phyloP scores from a whole-genome alignment of 768 basidiomycete species.

The Imleria badia region DNA sequence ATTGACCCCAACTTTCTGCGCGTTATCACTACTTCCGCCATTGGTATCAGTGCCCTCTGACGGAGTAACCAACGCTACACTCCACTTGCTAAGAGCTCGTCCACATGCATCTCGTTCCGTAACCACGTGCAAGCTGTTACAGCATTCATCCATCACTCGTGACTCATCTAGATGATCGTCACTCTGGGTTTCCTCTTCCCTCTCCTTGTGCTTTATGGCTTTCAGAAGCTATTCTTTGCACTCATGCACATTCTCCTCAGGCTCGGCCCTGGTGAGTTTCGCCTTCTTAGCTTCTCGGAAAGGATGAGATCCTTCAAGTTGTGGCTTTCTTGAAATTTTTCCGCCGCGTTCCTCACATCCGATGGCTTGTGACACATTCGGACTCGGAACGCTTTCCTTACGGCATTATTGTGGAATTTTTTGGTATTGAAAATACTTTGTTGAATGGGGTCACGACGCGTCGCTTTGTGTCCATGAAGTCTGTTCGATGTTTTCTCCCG shows the following conservation, averaged over 20 bases:
- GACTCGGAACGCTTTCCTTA: too few relatives aligned
- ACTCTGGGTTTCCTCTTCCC: constrained; percentile 22
- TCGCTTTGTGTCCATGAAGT: neutral
- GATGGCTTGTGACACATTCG: too few relatives aligned
- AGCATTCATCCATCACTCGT: neutral
- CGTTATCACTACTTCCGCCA: too few relatives aligned
- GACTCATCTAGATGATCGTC: constrained; percentile 22
- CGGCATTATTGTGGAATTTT: too few relatives aligned
- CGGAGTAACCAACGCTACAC: neutral
- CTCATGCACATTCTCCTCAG: constrained; percentile 5
- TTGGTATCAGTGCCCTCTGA: too few relatives aligned
- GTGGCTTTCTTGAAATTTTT: too few relatives aligned
- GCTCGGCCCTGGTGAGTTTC: constrained; percentile 12
- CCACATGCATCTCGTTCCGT: neutral
- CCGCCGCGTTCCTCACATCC: neutral
- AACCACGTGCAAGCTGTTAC: too few relatives aligned
- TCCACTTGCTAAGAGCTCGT: neutral
- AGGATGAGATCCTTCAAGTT: neutral
- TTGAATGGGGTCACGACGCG: neutral
- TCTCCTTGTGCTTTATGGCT: constrained; percentile 18
- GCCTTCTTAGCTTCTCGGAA: neutral
- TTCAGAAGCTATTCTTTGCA: constrained; percentile 11
- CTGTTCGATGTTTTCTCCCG: neutral
- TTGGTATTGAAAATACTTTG: neutral
- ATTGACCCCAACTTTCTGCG: too few relatives aligned